Conservation (phyloP, 768 basidiomycete genomes). For the Tubosaeta sp. region DNA sequence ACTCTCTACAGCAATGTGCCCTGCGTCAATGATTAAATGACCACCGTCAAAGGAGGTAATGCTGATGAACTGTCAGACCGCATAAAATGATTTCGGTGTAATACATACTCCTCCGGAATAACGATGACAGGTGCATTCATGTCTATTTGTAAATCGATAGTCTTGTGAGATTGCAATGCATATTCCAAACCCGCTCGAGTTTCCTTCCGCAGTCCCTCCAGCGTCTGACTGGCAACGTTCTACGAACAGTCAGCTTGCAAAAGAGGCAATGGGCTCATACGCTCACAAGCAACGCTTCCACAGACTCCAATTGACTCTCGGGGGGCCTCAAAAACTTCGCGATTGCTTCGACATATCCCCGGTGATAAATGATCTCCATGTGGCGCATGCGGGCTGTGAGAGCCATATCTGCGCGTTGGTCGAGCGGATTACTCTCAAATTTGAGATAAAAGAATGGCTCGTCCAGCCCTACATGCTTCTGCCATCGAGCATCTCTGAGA, state of each 20-base stretch:
- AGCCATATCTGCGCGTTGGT: slow-evolving; percentile 87
- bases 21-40: slow-evolving; percentile 91
- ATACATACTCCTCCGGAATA: slow-evolving; percentile 80
- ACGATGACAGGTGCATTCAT: slow-evolving; percentile 97
- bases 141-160: slow-evolving; percentile 93
- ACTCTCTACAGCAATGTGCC: slow-evolving; percentile 92
- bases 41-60: slow-evolving; percentile 73
- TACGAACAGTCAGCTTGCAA: slow-evolving; percentile 26
- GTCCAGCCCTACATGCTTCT: slow-evolving; percentile 24
- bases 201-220: slow-evolving; percentile 91
- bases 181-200: slow-evolving; percentile 92
- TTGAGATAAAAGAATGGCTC: slow-evolving; percentile 85
- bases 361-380: slow-evolving; percentile 96
- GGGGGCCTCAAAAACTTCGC: slow-evolving; percentile 92
- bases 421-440: slow-evolving; percentile 89
- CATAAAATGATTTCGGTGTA: slow-evolving; percentile 13
- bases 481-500: slow-evolving; percentile 33
- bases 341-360: slow-evolving; percentile 88
- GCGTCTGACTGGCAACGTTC: slow-evolving; percentile 88
- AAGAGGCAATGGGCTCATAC: background rate
- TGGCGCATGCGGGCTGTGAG: slow-evolving; percentile 87
- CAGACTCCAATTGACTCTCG: slow-evolving; percentile 90
- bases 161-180: slow-evolving; percentile 91
- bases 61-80: slow-evolving; percentile 37
- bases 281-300: slow-evolving; percentile 83